Evolutionary conservation across 352 stramenopile species (phyloP).

Genomic region (Pythium coloratum): DNA sequence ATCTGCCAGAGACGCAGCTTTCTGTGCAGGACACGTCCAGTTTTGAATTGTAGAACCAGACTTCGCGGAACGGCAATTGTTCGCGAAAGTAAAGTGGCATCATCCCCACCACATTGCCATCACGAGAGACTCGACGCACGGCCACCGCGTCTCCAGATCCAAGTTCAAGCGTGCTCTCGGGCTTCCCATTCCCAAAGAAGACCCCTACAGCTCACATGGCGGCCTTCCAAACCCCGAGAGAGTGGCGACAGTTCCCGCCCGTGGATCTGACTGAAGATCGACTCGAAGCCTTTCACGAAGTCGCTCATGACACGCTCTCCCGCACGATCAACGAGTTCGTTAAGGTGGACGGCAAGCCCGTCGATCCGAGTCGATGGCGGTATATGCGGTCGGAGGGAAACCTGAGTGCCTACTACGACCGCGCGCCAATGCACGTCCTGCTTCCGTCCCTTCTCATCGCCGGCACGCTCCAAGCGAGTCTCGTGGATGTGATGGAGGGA

Average conservation of each 20-base stretch:
- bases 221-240: no score
- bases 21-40: no score
- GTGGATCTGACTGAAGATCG: slow-evolving; percentile 20
- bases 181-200: not conserved
- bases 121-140: not conserved
- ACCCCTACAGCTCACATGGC: not conserved
- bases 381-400: slow-evolving; percentile 34
- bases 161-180: no score
- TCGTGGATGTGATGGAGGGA: slow-evolving; percentile 25
- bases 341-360: slow-evolving; percentile 16
- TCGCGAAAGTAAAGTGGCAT: no score
- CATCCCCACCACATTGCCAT: no score
- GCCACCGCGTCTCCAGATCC: not conserved
- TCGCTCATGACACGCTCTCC: slow-evolving; percentile 33
- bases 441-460: slow-evolving; percentile 15
- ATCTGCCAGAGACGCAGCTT: no score
- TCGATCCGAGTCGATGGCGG: slow-evolving; percentile 39
- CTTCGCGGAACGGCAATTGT: no score
- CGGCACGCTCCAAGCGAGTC: slow-evolving; percentile 20
- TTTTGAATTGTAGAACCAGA: no score
- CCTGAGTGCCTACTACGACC: slow-evolving; percentile 40
- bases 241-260: slow-evolving; percentile 9
- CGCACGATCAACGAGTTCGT: slow-evolving; percentile 40
- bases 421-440: slow-evolving; percentile 5
- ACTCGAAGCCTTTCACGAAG: slow-evolving; percentile 42